A percentile compares a stretch with the other conserved stretches of the same genome.
These are phyloP conservation scores for Xerocomellus chrysenteron DNA, from an alignment of 768 basidiomycete genomes.

Conservation along the genomic window DNA sequence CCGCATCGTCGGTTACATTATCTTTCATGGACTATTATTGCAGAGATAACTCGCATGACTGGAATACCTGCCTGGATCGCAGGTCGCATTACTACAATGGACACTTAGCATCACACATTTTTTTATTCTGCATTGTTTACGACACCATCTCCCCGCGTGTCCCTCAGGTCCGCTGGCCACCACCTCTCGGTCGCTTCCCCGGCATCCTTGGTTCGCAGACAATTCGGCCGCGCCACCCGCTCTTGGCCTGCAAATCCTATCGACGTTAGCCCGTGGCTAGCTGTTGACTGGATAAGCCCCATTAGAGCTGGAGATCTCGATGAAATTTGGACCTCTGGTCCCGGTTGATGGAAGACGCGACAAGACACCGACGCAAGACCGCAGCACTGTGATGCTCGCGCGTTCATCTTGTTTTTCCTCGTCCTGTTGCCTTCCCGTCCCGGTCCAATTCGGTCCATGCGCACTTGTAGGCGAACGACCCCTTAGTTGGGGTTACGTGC, in stretches of 20 bases:
- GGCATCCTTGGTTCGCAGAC: slow-evolving; percentile 25
- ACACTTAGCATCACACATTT: slow-evolving; percentile 38
- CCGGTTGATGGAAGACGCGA: slow-evolving; percentile 51
- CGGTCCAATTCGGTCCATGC: slow-evolving; percentile 51
- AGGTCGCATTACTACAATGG: slow-evolving; percentile 56
- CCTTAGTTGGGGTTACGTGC: slow-evolving; percentile 80
- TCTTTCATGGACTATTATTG: slow-evolving; percentile 38
- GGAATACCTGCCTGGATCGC: slow-evolving; percentile 56
- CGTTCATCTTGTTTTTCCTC: slow-evolving; percentile 44
- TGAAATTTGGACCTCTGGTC: slow-evolving; percentile 54
- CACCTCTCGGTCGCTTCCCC: slow-evolving; percentile 8
- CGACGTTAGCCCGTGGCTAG: slow-evolving; percentile 43
- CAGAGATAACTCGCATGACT: slow-evolving; percentile 39
- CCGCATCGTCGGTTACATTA: slow-evolving; percentile 36
- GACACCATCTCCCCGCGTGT: slow-evolving; percentile 26
- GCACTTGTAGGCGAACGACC: slow-evolving; percentile 73
- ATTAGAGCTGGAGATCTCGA: slow-evolving; percentile 34
- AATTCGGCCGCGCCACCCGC: slow-evolving; percentile 59
- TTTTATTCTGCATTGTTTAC: slow-evolving; percentile 46
- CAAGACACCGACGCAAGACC: slow-evolving; percentile 75
- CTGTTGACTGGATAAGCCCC: slow-evolving; percentile 13
- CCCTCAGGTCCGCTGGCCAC: slow-evolving; percentile 24
- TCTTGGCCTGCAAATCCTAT: slow-evolving; percentile 27
- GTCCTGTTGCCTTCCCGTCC: slow-evolving; percentile 44
- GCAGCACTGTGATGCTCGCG: slow-evolving; percentile 44